Conservation (phyloP, 2,329 filamentous ascomycete species). For the Ascomycota sp. region DNA sequence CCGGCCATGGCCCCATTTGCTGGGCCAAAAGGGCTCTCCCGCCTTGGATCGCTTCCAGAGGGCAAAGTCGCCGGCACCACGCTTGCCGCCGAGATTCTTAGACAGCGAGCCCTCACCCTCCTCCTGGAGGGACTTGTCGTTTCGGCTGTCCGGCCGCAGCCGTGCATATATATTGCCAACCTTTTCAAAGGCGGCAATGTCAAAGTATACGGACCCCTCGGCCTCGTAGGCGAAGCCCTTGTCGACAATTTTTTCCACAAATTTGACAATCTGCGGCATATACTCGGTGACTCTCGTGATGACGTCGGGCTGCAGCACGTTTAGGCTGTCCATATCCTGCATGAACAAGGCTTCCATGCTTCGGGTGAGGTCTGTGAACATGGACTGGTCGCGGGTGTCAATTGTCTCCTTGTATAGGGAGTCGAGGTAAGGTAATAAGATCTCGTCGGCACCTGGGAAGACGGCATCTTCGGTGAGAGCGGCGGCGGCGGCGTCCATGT, state of each 20-base stretch:
- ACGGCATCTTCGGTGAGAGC: conserved; percentile 27
- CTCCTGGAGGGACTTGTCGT: conserved; percentile 63
- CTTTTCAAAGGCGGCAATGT: conserved; percentile 69
- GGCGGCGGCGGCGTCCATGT: conserved; percentile 29
- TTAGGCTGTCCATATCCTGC: conserved; percentile 70
- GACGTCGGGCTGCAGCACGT: conserved; percentile 63
- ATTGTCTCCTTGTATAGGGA: conserved; percentile 40
- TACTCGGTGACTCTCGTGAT: conserved; percentile 87
- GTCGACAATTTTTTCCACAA: conserved; percentile 62
- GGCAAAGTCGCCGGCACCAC: conserved; percentile 66
- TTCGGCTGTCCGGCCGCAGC: conserved; percentile 66
- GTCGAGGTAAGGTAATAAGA: conserved; percentile 71
- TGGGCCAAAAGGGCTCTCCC: conserved; percentile 79
- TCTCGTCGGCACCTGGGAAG: conserved; percentile 37
- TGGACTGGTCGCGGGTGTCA: conserved; percentile 41
- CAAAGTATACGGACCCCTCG: conserved; percentile 85
- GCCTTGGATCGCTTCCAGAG: conserved; percentile 86
- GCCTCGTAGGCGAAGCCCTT: conserved; percentile 72
- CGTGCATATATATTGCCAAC: conserved; percentile 71
- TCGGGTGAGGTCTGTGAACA: conserved; percentile 73
- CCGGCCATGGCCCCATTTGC: conserved; percentile 68
- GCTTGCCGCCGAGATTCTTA: conserved; percentile 43
- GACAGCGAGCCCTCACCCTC: conserved; percentile 77
- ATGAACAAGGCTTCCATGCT: conserved; percentile 78
- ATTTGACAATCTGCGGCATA: conserved; percentile 66